Evolutionary conservation across 1,284 basidiomycete genomes (phyloP).

Genomic region (Boletus smithii): DNA sequence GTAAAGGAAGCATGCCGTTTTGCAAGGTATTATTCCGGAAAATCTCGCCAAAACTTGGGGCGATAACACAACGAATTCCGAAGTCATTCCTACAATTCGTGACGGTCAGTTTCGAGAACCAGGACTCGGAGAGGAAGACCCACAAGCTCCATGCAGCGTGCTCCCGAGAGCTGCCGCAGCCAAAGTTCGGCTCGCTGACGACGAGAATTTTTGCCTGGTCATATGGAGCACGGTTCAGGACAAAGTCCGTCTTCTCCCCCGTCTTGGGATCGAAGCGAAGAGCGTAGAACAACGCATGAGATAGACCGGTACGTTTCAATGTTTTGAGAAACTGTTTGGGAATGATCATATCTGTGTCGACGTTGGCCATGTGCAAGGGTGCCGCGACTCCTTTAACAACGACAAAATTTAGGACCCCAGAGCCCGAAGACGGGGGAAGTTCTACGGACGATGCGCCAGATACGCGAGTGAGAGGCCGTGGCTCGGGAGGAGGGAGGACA

Average conservation of each 20-base stretch:
- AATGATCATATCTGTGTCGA: slow-evolving; percentile 97
- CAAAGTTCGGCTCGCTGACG: slow-evolving; percentile 90
- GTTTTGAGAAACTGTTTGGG: slow-evolving; percentile 97
- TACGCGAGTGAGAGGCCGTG: slow-evolving; percentile 41
- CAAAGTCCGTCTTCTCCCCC: slow-evolving; percentile 80
- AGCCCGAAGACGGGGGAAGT: slow-evolving; percentile 54
- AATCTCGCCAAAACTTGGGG: slow-evolving; percentile 93
- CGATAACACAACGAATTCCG: slow-evolving; percentile 89
- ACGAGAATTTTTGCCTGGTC: slow-evolving; percentile 81
- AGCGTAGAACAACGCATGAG: slow-evolving; percentile 85
- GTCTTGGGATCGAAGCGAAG: slow-evolving; percentile 80
- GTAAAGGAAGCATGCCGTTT: slow-evolving; percentile 91
- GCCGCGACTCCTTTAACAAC: slow-evolving; percentile 83
- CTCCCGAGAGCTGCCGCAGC: slow-evolving; percentile 91
- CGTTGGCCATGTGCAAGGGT: slow-evolving; percentile 88
- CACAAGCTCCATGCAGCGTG: slow-evolving; percentile 95
- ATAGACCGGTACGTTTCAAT: slow-evolving; percentile 88
- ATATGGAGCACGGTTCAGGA: slow-evolving; percentile 86
- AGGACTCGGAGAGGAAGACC: slow-evolving; percentile 34
- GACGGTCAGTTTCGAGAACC: slow-evolving; percentile 7
- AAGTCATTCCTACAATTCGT: slow-evolving; percentile 76
- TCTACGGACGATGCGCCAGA: slow-evolving; percentile 33
- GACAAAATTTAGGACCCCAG: slow-evolving; percentile 74
- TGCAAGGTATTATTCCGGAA: slow-evolving; percentile 93
- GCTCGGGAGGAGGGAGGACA: slow-evolving; percentile 63